Percentiles rank a stretch among this genome's conserved stretches.
Conservation (phyloP, 768 basidiomycete genomes). For the Mycena capillaripes region DNA sequence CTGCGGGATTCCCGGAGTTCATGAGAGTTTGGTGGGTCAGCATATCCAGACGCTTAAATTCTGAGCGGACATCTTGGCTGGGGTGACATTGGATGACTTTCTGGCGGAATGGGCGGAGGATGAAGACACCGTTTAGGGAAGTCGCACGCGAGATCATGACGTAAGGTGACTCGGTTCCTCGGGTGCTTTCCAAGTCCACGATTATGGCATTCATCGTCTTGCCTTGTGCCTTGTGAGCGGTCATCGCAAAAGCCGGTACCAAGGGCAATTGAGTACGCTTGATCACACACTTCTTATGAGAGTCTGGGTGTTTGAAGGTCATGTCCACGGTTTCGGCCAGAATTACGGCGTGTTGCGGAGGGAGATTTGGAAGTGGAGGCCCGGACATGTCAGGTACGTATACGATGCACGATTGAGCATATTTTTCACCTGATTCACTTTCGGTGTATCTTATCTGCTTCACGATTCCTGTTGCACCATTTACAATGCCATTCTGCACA, state of each 20-base stretch:
- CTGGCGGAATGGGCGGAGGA: constrained; percentile 4
- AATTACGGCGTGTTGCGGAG: constrained; percentile 1
- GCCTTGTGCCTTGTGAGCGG: constrained; percentile 18
- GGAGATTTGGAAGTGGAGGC: constrained; percentile 8
- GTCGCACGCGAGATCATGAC: constrained; percentile 10
- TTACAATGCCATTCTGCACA: constrained; percentile 44
- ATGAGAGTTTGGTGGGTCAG: constrained; percentile 6
- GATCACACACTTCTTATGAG: background rate
- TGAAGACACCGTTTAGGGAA: constrained; percentile 2
- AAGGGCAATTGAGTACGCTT: background rate
- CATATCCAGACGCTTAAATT: constrained; percentile 14
- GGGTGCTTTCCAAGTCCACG: constrained; percentile 6
- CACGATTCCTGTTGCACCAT: constrained; percentile 6
- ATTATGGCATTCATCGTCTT: constrained; percentile 7
- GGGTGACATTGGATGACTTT: constrained; percentile 14
- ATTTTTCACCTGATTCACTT: constrained; percentile 5
- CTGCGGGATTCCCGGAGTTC: background rate
- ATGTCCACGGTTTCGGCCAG: constrained; percentile 4
- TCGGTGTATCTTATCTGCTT: constrained; percentile 3
- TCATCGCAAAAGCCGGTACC: constrained; percentile 16
- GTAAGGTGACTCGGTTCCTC: constrained; percentile 5
- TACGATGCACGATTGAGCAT: background rate
- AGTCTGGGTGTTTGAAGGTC: constrained; percentile 14
- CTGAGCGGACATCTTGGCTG: constrained; percentile 10
- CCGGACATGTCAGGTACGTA: constrained; percentile 18